Evolutionary conservation across 2,329 filamentous ascomycete genomes (phyloP), one percentile per base, ranked within the genome.

Genomic region (Fusarium sulawesiense): DNA sequence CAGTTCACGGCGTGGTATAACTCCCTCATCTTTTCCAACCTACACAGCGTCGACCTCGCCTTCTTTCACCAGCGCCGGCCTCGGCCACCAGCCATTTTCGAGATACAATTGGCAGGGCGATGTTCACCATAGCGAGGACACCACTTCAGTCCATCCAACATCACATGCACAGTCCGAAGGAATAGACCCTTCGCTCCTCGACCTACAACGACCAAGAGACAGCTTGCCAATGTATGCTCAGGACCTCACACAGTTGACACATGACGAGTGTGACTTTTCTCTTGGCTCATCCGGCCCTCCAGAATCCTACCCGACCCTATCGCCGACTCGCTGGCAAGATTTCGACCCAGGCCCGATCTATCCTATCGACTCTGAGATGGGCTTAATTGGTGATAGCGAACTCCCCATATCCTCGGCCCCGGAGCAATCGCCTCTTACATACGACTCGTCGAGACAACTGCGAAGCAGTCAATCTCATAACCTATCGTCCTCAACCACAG

Each of bases 401-500:
- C 2, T n/a, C 7, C 1, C 8, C 4, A 29, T 27, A 8, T 7
- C 11, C 6, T 25, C 4, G 30, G 2, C 16, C 1, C 18, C 30
- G 8, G 9, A 2, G 4, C 30, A 25, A 1, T 34, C 5, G 18
- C 30, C 30, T n/a, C 2, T 4, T 8, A 16, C 32, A 10, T 18
- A 37, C 7, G 10, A 32, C 16, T 14, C 46, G 4, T 8, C 4
- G 16, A 6, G 20, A 8, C 18, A 9, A 10, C 23, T 9, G 9
- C 11, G 2, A 27, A n/a, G 11, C 16, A 9, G 13, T 16, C 10
- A 29, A 0, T 27, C 47, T 1, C 4, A 18, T 13, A 29, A 5
- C 1, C 21, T 0, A 12, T 23, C 50, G 0, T 0, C 2, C 3
- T 10, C 21, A 3, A 34, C 3, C 0, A 16, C 14, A 7, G 6